Evolutionary conservation across 352 stramenopile genomes (phyloP), one percentile per base, ranked within the genome.

Genomic region (Paralagenidium karlingii): DNA sequence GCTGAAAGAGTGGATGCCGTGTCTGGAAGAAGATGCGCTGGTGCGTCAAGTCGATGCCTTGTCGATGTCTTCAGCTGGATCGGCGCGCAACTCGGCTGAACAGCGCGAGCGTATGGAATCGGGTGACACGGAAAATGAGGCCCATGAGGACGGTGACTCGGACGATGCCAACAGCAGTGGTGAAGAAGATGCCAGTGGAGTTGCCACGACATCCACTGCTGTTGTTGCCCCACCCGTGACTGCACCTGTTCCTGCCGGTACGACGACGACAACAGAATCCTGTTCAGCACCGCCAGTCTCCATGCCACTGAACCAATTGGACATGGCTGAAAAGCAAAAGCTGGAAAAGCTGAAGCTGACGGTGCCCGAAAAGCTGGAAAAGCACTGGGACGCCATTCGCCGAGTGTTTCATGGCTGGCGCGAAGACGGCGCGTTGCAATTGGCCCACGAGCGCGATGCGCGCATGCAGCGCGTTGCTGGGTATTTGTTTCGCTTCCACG

Each of bases 391-490:
- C 30, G 81, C 79, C 49, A 82, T 87, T 38, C 73, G 69, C 28
- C 59, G 64, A 20, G 51, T 84, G 8, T 87, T 87, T 43, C 70
- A 87, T 33, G 60, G 61, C 38, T 87, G 69, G 70, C 68, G 83
- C 46, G 74, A 83, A 33, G 64, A 80, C 22, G 57, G 75, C 32
- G 54, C 59, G 20, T n/a, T n/a, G n/a, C n/a, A n/a, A n/a, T n/a
- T n/a, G n/a, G n/a, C n/a, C n/a, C n/a, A n/a, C n/a, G 74, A 83
- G 15, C 65, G 68, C 34, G 66, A 82, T 49, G 73, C 70, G 54
- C 82, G 83, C 56, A 84, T 84, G 70, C 60, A 82, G 39, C 68
- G 75, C 44, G 78, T 87, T 60, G 71, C 69, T 10, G 71, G 87
- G 41, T 45, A 85, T 39, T 49, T 87, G 31, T 40, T 84, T 42